Conservation (phyloP, 169 alveolate species). For the Plasmodium vivax region DNA sequence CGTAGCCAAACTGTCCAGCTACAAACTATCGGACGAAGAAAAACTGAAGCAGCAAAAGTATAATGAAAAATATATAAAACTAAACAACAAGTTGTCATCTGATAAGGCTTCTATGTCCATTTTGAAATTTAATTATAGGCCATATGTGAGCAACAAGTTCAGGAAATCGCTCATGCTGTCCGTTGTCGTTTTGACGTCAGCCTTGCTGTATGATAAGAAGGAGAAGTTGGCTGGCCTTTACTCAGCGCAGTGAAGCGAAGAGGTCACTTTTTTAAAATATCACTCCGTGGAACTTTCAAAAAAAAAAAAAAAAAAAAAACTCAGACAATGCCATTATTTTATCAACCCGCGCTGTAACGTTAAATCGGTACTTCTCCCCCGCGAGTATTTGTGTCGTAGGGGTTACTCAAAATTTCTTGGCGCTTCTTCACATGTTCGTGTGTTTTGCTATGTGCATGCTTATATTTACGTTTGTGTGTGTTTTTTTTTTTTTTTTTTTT, state of each 20-base stretch:
- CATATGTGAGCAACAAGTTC: conserved; percentile 6
- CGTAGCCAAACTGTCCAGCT: conserved; percentile 76
- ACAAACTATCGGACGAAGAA: conserved; percentile 57
- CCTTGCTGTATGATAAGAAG: conserved; percentile 21
- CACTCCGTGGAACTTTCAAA: background rate
- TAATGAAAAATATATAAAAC: conserved; percentile 62
- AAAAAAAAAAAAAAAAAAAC: background rate
- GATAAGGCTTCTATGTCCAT: conserved; percentile 1
- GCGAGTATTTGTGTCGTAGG: background rate
- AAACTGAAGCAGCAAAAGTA: conserved; percentile 42
- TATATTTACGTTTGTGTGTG: background rate
- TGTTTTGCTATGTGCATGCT: background rate
- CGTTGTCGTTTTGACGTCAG: conserved; percentile 32
- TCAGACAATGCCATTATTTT: background rate
- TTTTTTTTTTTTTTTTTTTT: background rate
- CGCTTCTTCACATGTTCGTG: background rate
- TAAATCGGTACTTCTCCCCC: background rate
- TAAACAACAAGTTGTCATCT: conserved; percentile 28
- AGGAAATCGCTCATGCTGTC: conserved; percentile 25
- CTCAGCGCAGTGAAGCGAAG: background rate
- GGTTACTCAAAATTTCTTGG: background rate
- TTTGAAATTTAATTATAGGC: background rate
- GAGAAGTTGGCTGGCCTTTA: conserved; percentile 7
- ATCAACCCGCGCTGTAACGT: background rate
- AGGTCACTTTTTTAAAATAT: background rate